Evolutionary conservation across 2,329 filamentous ascomycete species (phyloP).

Genomic region (Chrysosporium queenslandicum): DNA sequence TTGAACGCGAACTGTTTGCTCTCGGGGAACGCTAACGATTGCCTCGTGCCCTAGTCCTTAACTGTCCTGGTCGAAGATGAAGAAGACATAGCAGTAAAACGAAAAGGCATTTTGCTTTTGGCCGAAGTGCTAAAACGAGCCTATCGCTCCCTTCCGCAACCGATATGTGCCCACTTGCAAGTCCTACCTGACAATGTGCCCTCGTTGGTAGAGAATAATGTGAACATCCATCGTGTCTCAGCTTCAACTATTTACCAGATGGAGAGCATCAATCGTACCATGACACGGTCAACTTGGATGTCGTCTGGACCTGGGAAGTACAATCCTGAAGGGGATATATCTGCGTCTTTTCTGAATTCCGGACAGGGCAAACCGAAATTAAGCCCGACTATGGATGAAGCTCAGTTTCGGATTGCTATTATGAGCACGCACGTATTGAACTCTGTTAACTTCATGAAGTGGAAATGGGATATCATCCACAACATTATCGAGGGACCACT

Average conservation of each 20-base stretch:
- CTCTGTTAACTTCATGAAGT: constrained; percentile 84
- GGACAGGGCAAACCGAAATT: constrained; percentile 44
- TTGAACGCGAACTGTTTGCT: neutral
- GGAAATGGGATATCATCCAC: constrained; percentile 93
- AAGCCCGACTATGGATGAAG: constrained; percentile 54
- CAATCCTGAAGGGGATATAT: constrained; percentile 38
- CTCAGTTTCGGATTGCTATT: constrained; percentile 52
- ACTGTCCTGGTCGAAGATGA: constrained; percentile 43
- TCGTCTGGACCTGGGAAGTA: constrained; percentile 33
- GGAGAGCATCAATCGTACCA: constrained; percentile 86
- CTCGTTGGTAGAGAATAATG: constrained; percentile 60
- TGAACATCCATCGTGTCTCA: constrained; percentile 65
- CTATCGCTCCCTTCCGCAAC: constrained; percentile 69
- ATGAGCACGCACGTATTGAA: constrained; percentile 71
- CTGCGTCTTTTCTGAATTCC: constrained; percentile 32
- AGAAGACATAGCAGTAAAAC: constrained; percentile 50
- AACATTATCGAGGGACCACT: constrained; percentile 87
- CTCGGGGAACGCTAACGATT: constrained; percentile 18
- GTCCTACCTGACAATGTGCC: constrained; percentile 77
- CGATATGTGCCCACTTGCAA: constrained; percentile 75
- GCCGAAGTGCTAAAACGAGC: constrained; percentile 86
- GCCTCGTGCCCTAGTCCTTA: constrained; percentile 31
- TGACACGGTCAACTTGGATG: constrained; percentile 64
- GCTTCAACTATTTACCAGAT: constrained; percentile 94
- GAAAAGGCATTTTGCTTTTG: constrained; percentile 82